These are phyloP conservation scores for Davidsoniella eucalypti DNA, from an alignment of 2,329 filamentous ascomycete genomes.

Conservation along the genomic window DNA sequence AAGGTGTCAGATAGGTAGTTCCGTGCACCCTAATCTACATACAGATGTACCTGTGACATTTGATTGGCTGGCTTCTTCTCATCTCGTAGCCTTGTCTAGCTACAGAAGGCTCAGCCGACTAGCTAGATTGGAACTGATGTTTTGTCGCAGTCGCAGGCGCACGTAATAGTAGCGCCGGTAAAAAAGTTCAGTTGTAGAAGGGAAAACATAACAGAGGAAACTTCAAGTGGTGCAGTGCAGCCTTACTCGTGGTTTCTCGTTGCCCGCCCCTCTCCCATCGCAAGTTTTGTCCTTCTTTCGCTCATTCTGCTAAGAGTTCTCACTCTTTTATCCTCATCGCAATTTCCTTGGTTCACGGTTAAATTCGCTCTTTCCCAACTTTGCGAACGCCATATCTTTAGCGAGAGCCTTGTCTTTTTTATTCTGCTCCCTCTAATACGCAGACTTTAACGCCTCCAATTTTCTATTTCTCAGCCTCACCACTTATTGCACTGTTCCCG, in stretches of 20 bases:
- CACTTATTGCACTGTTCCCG: background rate
- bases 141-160: background rate
- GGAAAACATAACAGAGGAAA: too few relatives aligned
- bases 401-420: background rate
- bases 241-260: constrained; percentile 8
- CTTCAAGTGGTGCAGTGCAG: background rate
- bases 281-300: constrained; percentile 1
- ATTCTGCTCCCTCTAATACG: background rate
- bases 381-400: background rate
- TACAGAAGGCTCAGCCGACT: too few relatives aligned
- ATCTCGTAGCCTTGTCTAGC: too few relatives aligned
- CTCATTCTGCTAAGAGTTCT: constrained; percentile 5
- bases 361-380: background rate
- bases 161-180: background rate
- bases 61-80: too few relatives aligned
- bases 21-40: too few relatives aligned
- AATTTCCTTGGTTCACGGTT: background rate
- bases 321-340: constrained; percentile 15
- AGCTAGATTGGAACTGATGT: background rate
- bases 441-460: background rate
- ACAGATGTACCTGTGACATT: too few relatives aligned
- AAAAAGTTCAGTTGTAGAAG: too few relatives aligned
- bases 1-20: too few relatives aligned
- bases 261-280: constrained; percentile 3
- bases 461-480: background rate